Percentiles rank a stretch among this genome's conserved stretches.
phyloP scores from a whole-genome alignment of 768 basidiomycete genomes.

The Lactifluus rugatus region DNA sequence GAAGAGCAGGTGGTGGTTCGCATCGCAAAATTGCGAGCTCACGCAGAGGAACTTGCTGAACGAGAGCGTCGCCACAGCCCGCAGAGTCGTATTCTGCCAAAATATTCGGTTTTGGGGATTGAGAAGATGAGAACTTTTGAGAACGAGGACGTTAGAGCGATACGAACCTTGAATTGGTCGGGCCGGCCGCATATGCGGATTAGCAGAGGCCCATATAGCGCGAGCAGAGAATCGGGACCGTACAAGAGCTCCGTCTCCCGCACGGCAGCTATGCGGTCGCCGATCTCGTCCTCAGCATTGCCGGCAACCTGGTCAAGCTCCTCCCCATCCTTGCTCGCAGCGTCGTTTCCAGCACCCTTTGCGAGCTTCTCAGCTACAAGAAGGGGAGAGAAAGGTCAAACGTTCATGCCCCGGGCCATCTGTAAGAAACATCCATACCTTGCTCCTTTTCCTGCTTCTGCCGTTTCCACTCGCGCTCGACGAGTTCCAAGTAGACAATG shows the following conservation, averaged over 20 bases:
- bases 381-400: neutral
- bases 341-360: slow-evolving; percentile 29
- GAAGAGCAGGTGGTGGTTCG: slow-evolving; percentile 81
- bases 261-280: slow-evolving; percentile 76
- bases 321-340: slow-evolving; percentile 49
- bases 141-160: neutral
- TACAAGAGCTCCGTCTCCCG: slow-evolving; percentile 85
- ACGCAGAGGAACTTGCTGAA: slow-evolving; percentile 97
- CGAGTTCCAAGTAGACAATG: slow-evolving; percentile 89
- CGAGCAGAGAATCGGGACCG: slow-evolving; percentile 70
- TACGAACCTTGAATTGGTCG: slow-evolving; percentile 72
- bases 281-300: slow-evolving; percentile 97
- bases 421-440: slow-evolving; percentile 38
- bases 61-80: slow-evolving; percentile 77
- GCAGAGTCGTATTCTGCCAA: slow-evolving; percentile 69
- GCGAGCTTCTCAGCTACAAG: slow-evolving; percentile 50
- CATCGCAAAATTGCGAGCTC: slow-evolving; percentile 88
- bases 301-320: slow-evolving; percentile 97
- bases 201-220: slow-evolving; percentile 81
- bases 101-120: neutral
- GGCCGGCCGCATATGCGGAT: slow-evolving; percentile 87
- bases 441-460: slow-evolving; percentile 84
- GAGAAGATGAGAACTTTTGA: too few relatives aligned
- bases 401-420: neutral
- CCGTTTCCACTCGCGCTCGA: slow-evolving; percentile 93